Percentiles rank a stretch among this genome's conserved stretches.
phyloP scores from a whole-genome alignment of 345 rosid species.

The Salix arbutifolia region DNA sequence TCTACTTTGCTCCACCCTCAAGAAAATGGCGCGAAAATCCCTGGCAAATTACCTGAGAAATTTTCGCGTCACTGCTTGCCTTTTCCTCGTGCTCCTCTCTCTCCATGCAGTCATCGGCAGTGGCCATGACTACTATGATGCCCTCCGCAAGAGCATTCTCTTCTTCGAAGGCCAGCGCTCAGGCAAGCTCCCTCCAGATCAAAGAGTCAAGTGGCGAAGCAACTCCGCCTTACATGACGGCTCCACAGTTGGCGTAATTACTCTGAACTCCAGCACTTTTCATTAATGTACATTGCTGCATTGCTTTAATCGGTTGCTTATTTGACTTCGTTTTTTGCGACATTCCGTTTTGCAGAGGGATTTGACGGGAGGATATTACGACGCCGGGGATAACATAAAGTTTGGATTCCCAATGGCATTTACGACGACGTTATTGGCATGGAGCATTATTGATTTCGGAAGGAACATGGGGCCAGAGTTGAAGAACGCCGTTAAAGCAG shows the following conservation, averaged over 20 bases:
- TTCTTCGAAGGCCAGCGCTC: conserved; percentile 22
- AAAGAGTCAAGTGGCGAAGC: conserved; percentile 26
- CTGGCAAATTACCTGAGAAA: conserved; percentile 12
- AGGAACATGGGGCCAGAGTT: conserved; percentile 32
- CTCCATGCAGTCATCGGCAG: conserved; percentile 30
- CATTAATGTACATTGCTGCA: neutral
- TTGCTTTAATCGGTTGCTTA: neutral
- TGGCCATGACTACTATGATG: conserved; percentile 22
- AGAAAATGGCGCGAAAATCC: conserved; percentile 69
- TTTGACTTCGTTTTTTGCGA: neutral
- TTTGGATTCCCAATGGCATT: conserved; percentile 38
- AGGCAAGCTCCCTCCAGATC: conserved; percentile 30
- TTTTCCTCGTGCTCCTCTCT: conserved; percentile 30
- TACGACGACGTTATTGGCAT: conserved; percentile 28
- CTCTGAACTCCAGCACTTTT: neutral
- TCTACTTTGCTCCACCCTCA: conserved; percentile 1
- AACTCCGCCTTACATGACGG: conserved; percentile 35
- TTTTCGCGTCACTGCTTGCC: conserved; percentile 23
- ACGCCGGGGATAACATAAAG: conserved; percentile 35
- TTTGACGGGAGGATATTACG: conserved; percentile 34
- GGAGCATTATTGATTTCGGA: conserved; percentile 34
- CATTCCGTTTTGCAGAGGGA: conserved; percentile 14
- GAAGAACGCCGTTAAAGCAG: conserved; percentile 25
- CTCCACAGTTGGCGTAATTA: conserved; percentile 20
- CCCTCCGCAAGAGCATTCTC: conserved; percentile 33